phyloP scores from a whole-genome alignment of 192 early-diverging fungal genomes.

The Gryganskiella cystojenkinii region DNA sequence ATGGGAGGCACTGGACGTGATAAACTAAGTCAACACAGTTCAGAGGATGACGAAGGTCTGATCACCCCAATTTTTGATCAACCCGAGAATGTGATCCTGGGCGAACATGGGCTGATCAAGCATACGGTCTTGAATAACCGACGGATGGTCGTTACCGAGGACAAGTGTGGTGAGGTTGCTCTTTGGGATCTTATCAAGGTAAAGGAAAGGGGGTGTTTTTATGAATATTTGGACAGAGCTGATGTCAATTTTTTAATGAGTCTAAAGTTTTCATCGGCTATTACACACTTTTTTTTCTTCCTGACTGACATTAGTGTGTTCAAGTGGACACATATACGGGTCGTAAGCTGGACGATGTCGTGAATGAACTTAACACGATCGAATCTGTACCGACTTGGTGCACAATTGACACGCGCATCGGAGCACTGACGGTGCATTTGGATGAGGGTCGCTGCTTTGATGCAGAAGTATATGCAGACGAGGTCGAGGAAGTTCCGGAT shows the following conservation, averaged over 20 bases:
- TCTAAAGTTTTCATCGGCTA: background rate
- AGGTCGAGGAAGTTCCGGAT: slow-evolving; percentile 64
- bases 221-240: background rate
- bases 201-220: slow-evolving; percentile 32
- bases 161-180: slow-evolving; percentile 80
- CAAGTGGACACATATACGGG: slow-evolving; percentile 68
- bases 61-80: slow-evolving; percentile 42
- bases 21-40: slow-evolving; percentile 48
- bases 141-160: slow-evolving; percentile 86
- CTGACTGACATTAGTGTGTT: slow-evolving; percentile 51
- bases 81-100: slow-evolving; percentile 48
- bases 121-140: slow-evolving; percentile 84
- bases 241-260: no score
- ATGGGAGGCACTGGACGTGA: slow-evolving; percentile 17
- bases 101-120: slow-evolving; percentile 74
- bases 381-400: slow-evolving; percentile 95
- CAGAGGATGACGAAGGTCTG: slow-evolving; percentile 46
- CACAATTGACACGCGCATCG: slow-evolving; percentile 90
- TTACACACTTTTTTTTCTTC: background rate
- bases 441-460: slow-evolving; percentile 85
- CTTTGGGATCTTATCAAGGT: slow-evolving; percentile 94
- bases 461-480: slow-evolving; percentile 91
- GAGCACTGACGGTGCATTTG: slow-evolving; percentile 89
- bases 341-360: slow-evolving; percentile 63
- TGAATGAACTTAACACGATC: slow-evolving; percentile 65